A percentile compares a stretch with the other conserved stretches of the same genome.
phyloP scores from a whole-genome alignment of 1,284 basidiomycete genomes.

The Coriolopsis trogii region DNA sequence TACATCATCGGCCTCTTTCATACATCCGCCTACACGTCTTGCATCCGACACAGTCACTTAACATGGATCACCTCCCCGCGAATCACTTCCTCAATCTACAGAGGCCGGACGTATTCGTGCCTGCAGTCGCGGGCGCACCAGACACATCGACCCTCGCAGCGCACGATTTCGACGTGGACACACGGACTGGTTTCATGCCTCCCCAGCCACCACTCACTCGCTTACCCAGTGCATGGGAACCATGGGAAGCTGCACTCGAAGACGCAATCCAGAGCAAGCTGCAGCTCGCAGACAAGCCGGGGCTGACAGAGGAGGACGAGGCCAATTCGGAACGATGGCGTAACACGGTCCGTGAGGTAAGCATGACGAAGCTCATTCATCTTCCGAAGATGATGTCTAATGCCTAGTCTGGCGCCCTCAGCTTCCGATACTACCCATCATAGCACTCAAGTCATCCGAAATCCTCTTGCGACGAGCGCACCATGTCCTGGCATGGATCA shows the following conservation, averaged over 20 bases:
- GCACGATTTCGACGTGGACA: conserved; percentile 95
- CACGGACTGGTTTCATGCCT: conserved; percentile 91
- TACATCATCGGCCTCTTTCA: background rate
- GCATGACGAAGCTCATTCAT: conserved; percentile 25
- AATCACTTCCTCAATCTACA: conserved; percentile 71
- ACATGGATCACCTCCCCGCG: conserved; percentile 41
- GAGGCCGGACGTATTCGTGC: conserved; percentile 50
- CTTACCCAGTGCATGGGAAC: conserved; percentile 63
- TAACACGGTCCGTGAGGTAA: conserved; percentile 55
- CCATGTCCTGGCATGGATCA: conserved; percentile 81
- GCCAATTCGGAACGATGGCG: conserved; percentile 64
- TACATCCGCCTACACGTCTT: background rate
- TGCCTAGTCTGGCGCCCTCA: conserved; percentile 19
- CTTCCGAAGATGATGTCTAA: background rate
- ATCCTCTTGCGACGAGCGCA: conserved; percentile 80
- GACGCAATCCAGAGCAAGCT: conserved; percentile 53
- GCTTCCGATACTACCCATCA: conserved; percentile 55
- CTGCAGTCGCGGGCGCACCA: conserved; percentile 44
- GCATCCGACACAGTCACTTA: background rate
- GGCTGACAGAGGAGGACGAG: conserved; percentile 47
- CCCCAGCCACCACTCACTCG: conserved; percentile 72
- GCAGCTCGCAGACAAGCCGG: conserved; percentile 55
- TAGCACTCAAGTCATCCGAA: conserved; percentile 58
- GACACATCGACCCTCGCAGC: conserved; percentile 88
- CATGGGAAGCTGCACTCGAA: conserved; percentile 71